Evolutionary conservation across 2,329 filamentous ascomycete species (phyloP).

Genomic region (Fusarium paranaense): DNA sequence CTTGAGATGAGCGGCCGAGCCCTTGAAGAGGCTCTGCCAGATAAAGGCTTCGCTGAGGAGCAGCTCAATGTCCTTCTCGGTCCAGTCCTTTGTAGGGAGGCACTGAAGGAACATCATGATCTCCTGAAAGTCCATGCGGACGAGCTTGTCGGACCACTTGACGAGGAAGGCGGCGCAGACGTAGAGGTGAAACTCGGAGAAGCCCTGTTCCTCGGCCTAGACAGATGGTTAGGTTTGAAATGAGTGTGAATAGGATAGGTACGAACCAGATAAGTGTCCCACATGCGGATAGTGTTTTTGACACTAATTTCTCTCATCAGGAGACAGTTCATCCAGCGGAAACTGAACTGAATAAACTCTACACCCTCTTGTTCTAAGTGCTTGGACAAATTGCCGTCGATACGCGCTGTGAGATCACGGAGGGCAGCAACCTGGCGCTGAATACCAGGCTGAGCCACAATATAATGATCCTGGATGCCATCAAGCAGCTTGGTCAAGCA

Average conservation of each 20-base stretch:
- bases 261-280: conserved; percentile 97
- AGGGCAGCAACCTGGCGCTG: conserved; percentile 91
- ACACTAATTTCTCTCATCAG: conserved; percentile 98
- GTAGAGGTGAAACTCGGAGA: conserved; percentile 98
- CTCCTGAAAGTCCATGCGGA: conserved; percentile 98
- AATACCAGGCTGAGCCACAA: conserved; percentile 96
- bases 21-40: conserved; percentile 97
- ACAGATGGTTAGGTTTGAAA: neutral
- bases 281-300: conserved; percentile 97
- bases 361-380: conserved; percentile 92
- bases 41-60: conserved; percentile 97
- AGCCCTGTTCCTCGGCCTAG: conserved; percentile 97
- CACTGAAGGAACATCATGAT: conserved; percentile 99
- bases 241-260: neutral
- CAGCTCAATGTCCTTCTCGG: conserved; percentile 97
- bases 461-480: conserved; percentile 99
- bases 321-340: conserved; percentile 99
- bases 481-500: conserved; percentile 98
- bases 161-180: conserved; percentile 98
- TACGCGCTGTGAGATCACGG: conserved; percentile 89
- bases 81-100: conserved; percentile 92
- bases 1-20: conserved; percentile 88
- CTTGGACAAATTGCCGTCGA: conserved; percentile 85
- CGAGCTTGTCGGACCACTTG: conserved; percentile 95
- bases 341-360: conserved; percentile 99